Base-by-base conservation (phyloP, 768 basidiomycete genomes). In the Roridomyces roridus region DNA sequence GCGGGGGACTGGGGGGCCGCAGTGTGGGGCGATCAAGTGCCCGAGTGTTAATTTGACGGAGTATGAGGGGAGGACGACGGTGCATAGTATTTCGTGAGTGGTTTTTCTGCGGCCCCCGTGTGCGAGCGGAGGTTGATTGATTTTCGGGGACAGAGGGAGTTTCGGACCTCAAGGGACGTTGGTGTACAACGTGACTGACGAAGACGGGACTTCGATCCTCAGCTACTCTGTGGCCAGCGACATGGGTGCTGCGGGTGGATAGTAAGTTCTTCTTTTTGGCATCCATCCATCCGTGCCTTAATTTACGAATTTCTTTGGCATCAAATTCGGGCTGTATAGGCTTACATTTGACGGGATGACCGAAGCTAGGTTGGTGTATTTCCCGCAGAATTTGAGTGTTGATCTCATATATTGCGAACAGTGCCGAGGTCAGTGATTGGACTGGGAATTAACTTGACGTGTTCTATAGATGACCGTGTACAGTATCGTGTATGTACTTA, bases 271-370 rank as follows among this genome's bases (percentile, higher is more conserved):
- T 8, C 10, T 12, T 20, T 20, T 17, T 12, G 17, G 14, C 12
- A 15, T 20, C 10, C 21, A 1, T 6, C 42, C 26, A 14, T 4
- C 24, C 31, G 6, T 21, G n/a, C 31, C 36, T 42, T 41, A 18
- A 45, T 45, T 41, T n/a, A n/a, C n/a, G n/a, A 18, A 14, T 36
- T 8, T 23, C 31, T 46, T 5, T 46, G 58, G 61, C 46, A 9
- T 62, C 14, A 62, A 62, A 55, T 59, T 62, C n/a, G 61, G 61
- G n/a, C 11, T 62, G 29, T 62, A 62, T 36, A 28, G 61, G 25
- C 40, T 51, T 1, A 44, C 49, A 12, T 62, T 53, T 20, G 61
- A 62, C 28, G 57, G 56, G 20, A 62, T 62, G 61, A 58, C 61
- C n/a, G 55, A 51, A 0, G 61, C 57, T 6, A 62, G 58, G 61